Percentiles rank a stretch among this genome's conserved stretches.
Conservation (phyloP, 106 monocot genomes). For the Vanilla planifolia region DNA sequence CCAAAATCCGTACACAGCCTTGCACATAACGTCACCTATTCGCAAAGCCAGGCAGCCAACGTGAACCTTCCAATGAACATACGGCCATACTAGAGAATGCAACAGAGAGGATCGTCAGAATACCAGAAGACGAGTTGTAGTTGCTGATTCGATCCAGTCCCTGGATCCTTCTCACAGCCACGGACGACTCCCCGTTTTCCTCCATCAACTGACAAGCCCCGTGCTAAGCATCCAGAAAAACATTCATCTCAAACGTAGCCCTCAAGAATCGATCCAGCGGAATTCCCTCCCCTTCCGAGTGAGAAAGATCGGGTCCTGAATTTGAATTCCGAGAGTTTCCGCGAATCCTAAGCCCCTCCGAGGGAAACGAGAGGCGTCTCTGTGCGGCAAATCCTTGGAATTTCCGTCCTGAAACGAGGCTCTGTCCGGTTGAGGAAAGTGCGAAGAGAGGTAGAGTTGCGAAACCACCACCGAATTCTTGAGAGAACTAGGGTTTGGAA, state of each 20-base stretch:
- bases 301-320: not conserved
- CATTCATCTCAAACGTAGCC: not conserved
- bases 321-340: not conserved
- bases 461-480: no score
- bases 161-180: conserved; percentile 4
- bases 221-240: not conserved
- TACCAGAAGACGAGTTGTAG: conserved; percentile 46
- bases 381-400: no score
- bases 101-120: not conserved
- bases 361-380: not conserved
- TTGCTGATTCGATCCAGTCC: not conserved
- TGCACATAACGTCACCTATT: not conserved
- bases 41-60: not conserved
- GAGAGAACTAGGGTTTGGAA: no score
- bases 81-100: no score
- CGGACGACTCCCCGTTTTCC: not conserved
- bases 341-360: not conserved
- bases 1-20: not conserved
- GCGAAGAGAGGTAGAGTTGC: no score
- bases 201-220: not conserved
- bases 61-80: not conserved
- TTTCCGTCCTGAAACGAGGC: no score
- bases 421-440: no score
- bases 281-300: not conserved
- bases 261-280: not conserved